Evolutionary conservation across 768 basidiomycete genomes (phyloP), one percentile per base, ranked within the genome.

Genomic region (Clitopilus passeckerianus): DNA sequence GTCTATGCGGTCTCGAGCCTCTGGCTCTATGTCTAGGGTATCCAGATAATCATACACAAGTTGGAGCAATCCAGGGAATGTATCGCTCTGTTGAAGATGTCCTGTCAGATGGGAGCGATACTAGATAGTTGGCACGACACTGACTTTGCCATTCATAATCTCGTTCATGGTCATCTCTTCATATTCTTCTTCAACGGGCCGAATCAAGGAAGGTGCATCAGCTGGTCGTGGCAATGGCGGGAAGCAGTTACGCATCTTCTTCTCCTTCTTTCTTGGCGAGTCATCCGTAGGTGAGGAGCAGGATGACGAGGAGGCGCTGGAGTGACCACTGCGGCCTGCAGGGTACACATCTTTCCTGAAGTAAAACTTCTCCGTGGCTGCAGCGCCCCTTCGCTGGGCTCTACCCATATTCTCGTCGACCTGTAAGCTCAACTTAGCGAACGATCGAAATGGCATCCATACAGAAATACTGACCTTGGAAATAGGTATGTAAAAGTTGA

Each of bases 401-500:
- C 89, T 82, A 22, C 73, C 81, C 97, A 98, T 98, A 67, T 99
- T 99, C 72, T 91, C 91, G 69, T 99, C 95, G 44, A 98, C 97
- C 95, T 98, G 66, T 53, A 60, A 44, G 56, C 10, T 18, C 7
- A 56, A 43, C 57, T 53, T 50, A 54, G 27, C 30, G 27, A 20
- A 24, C 22, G 23, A 41, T 14, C 30, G 12, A 55, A 9, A 34
- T 54, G 24, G 24, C 20, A 35, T 14, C 16, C 10, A 43, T 35
- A 37, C 24, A 18, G 20, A 57, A 24, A 6, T 6, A 24, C 59
- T 59, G 63, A 90, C 96, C 84, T 97, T 95, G 1, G 95, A 97
- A 50, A 99, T 98, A 2, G 97, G 97, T 61, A 98, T 80, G 72
- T 99, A 99, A 61, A 98, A 90, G 71, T 98, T 98, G 57, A 98